Base-by-base conservation (phyloP, 495 filamentous ascomycete genomes). In the Xylaria palmicola region DNA sequence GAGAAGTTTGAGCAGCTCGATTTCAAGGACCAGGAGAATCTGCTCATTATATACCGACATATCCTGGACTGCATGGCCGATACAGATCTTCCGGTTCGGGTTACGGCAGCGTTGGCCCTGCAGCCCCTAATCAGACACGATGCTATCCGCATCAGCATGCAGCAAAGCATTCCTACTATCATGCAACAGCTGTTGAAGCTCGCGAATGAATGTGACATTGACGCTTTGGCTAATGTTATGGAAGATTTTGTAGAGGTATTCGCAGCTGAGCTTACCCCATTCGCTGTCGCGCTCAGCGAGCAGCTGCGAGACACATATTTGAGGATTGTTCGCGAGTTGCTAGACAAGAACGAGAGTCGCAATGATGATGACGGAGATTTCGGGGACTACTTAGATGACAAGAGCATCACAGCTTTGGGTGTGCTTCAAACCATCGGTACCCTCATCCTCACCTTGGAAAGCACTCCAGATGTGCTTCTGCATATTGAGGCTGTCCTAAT, bases 191-290 rank as follows among this genome's bases (percentile, higher is more conserved):
- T 98, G 15, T 83, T 98, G 30, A 98, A 98, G 76, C 77, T 98
- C 60, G 93, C 94, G 26, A 97, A 97, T 69, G 92, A 97, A 75
- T 92, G 92, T 44, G 92, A 96, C 65, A 93, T 97, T 51, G 92
- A 97, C 74, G 91, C 92, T 17, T 75, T 97, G 19, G 91, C 92
- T n/a, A 96, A 96, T 65, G 92, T 97, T n/a, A 97, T 97, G 94
- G 94, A 98, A 72, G 95, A 98, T 67, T 98, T 98, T 72, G 94
- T 98, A 51, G 94, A 98, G 73, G 94, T 98, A 0, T 98, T 98
- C 74, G 93, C 94, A 17, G 79, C 90, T 2, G 95, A 98, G 70
- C 82, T 98, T 52, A 98, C 94, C 1, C 94, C 94, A 7, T 98
- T 98, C 69, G 94, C 94, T n/a, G 95, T 98, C 15, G 93, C 95